Evolutionary conservation across 2,329 filamentous ascomycete genomes (phyloP).

Genomic region (Ceratocystis papillata): DNA sequence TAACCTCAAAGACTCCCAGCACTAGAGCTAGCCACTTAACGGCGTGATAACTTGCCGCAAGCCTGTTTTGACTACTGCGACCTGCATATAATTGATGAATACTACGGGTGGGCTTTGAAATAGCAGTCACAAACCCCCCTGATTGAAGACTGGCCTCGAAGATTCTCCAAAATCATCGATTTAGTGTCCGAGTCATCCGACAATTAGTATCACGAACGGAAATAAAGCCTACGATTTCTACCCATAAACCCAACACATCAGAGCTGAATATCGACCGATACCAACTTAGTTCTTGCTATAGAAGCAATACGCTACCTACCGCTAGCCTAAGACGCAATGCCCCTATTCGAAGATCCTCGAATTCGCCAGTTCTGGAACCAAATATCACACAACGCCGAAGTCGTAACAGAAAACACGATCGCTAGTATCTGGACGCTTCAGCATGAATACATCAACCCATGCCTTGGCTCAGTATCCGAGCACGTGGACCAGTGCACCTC

Average conservation of each 20-base stretch:
- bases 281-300: neutral
- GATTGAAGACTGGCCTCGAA: neutral
- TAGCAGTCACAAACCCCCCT: neutral
- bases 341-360: slow-evolving; percentile 67
- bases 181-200: neutral
- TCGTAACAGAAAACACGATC: slow-evolving; percentile 83
- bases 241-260: too few relatives aligned
- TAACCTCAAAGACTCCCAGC: neutral
- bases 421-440: slow-evolving; percentile 82
- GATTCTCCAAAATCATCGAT: neutral
- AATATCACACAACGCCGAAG: slow-evolving; percentile 79
- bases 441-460: slow-evolving; percentile 75
- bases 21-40: neutral
- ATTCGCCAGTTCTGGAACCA: slow-evolving; percentile 90
- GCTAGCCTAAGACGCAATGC: slow-evolving; percentile 35
- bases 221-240: neutral
- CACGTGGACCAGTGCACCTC: slow-evolving; percentile 63
- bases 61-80: neutral
- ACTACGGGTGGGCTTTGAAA: neutral
- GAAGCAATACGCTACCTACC: neutral
- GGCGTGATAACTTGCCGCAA: slow-evolving; percentile 7
- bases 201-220: neutral
- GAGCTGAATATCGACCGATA: too few relatives aligned
- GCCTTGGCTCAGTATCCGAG: slow-evolving; percentile 54
- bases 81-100: neutral